A percentile compares a stretch with the other conserved stretches of the same genome.
Conservation (phyloP, 2,329 filamentous ascomycete species). For the Hypoxylon sp. region DNA sequence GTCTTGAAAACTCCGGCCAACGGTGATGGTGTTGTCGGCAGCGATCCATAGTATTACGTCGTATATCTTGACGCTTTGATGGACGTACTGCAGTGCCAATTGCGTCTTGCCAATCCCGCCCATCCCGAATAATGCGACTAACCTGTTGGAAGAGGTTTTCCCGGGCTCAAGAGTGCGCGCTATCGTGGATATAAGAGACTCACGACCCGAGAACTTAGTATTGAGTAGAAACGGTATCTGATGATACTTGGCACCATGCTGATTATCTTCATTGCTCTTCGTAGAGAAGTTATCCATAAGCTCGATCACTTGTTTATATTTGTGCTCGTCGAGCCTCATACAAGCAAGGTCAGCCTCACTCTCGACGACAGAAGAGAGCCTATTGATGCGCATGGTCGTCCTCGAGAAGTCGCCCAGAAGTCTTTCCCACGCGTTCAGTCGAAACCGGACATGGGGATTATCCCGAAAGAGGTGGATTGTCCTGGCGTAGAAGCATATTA, state of each 20-base stretch:
- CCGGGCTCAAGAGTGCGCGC: conserved; percentile 4
- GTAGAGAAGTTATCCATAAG: conserved; percentile 6
- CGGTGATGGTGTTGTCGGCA: conserved; percentile 30
- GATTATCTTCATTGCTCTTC: conserved; percentile 13
- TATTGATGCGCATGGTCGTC: conserved; percentile 36
- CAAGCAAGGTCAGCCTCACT: conserved; percentile 43
- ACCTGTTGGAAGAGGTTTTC: conserved; percentile 23
- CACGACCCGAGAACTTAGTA: conserved; percentile 15
- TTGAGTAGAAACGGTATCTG: conserved; percentile 13
- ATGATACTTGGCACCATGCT: conserved; percentile 12
- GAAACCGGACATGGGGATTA: conserved; percentile 39
- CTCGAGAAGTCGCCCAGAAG: conserved; percentile 37
- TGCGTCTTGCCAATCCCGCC: conserved; percentile 46
- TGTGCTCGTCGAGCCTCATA: conserved; percentile 38
- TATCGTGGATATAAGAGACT: conserved; percentile 4
- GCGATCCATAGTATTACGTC: conserved; percentile 39
- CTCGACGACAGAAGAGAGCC: conserved; percentile 40
- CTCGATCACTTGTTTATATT: conserved; percentile 24
- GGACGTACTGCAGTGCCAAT: conserved; percentile 39
- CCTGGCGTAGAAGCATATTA: conserved; percentile 46
- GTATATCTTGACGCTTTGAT: conserved; percentile 31
- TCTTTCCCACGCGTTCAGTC: conserved; percentile 36
- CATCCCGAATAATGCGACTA: conserved; percentile 44
- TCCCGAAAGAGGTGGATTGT: conserved; percentile 44
- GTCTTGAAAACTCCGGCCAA: conserved; percentile 35